phyloP scores from a whole-genome alignment of 805 yeast genomes.

The Kazachstania taianensis region DNA sequence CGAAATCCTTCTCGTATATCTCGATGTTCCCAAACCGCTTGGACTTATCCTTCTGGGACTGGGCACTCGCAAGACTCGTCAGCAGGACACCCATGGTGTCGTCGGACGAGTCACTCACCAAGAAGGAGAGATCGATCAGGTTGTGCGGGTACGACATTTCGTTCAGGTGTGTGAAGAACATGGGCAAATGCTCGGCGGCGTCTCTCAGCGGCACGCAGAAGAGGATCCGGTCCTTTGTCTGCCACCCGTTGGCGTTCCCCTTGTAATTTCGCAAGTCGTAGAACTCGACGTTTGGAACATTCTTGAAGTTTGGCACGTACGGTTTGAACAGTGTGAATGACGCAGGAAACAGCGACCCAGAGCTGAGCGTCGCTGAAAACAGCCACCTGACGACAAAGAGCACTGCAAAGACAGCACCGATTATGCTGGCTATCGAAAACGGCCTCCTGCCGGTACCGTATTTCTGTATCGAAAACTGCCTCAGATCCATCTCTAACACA shows the following conservation, averaged over 20 bases:
- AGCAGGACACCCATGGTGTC: slow-evolving; percentile 66
- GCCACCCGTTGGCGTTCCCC: slow-evolving; percentile 72
- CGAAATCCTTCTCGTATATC: slow-evolving; percentile 85
- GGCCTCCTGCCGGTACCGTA: too few species aligned
- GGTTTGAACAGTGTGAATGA: slow-evolving; percentile 14
- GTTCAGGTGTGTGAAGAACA: slow-evolving; percentile 76
- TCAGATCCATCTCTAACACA: too few species aligned
- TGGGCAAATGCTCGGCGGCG: slow-evolving; percentile 80
- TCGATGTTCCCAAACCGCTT: slow-evolving; percentile 75
- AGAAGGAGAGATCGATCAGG: slow-evolving; percentile 69
- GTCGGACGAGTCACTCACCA: slow-evolving; percentile 86
- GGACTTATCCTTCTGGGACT: slow-evolving; percentile 49
- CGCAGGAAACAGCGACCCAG: too few species aligned
- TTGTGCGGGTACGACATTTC: slow-evolving; percentile 82
- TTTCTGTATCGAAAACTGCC: too few species aligned
- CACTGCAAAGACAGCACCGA: too few species aligned
- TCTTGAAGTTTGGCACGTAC: slow-evolving; percentile 31
- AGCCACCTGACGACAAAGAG: slow-evolving; percentile 3
- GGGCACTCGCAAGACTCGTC: slow-evolving; percentile 49
- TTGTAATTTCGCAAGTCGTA: slow-evolving; percentile 61
- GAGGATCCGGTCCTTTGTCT: slow-evolving; percentile 62
- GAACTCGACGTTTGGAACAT: slow-evolving; percentile 42
- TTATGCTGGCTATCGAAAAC: too few species aligned
- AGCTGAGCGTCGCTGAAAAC: neutral
- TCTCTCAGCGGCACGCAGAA: slow-evolving; percentile 88